Conservation (phyloP, 1,139 yeast species). For the Kodamaea sp. region DNA sequence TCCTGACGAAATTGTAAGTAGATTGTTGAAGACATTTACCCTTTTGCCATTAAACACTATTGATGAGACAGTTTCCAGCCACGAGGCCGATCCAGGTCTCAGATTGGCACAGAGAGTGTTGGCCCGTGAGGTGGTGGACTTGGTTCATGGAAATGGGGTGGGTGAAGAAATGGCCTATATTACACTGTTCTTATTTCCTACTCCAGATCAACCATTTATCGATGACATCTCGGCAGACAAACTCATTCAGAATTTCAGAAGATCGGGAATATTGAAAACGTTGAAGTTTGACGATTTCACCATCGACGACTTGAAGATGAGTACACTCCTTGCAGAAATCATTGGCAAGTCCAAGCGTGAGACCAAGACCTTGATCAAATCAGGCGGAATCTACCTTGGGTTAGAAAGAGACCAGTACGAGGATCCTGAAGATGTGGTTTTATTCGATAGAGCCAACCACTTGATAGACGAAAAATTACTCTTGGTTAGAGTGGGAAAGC, state of each 20-base stretch:
- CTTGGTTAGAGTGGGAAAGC: slow-evolving; percentile 76
- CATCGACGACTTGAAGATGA: slow-evolving; percentile 40
- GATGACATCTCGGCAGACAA: slow-evolving; percentile 51
- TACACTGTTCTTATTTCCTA: slow-evolving; percentile 67
- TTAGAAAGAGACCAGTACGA: slow-evolving; percentile 54
- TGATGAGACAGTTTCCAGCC: slow-evolving; percentile 51
- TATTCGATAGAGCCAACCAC: slow-evolving; percentile 46
- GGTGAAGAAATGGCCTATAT: slow-evolving; percentile 67
- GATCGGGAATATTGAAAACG: slow-evolving; percentile 59
- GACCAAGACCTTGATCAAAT: slow-evolving; percentile 60
- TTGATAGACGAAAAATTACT: slow-evolving; percentile 62
- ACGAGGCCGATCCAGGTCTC: slow-evolving; percentile 56
- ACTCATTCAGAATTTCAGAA: slow-evolving; percentile 57
- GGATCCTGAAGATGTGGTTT: slow-evolving; percentile 51
- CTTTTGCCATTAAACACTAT: slow-evolving; percentile 67
- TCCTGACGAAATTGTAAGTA: slow-evolving; percentile 74
- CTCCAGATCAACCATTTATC: slow-evolving; percentile 51
- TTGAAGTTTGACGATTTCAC: slow-evolving; percentile 37
- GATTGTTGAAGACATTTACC: slow-evolving; percentile 74
- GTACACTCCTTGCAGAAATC: slow-evolving; percentile 39
- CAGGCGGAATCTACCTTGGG: slow-evolving; percentile 79
- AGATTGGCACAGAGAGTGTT: slow-evolving; percentile 74
- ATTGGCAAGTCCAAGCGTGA: slow-evolving; percentile 50
- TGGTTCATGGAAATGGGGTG: slow-evolving; percentile 80
- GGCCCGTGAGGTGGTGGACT: slow-evolving; percentile 83